Percentiles rank a stretch among this genome's conserved stretches.
phyloP scores from a whole-genome alignment of 164 flowering plant genomes.

The Aristolochia contorta region DNA sequence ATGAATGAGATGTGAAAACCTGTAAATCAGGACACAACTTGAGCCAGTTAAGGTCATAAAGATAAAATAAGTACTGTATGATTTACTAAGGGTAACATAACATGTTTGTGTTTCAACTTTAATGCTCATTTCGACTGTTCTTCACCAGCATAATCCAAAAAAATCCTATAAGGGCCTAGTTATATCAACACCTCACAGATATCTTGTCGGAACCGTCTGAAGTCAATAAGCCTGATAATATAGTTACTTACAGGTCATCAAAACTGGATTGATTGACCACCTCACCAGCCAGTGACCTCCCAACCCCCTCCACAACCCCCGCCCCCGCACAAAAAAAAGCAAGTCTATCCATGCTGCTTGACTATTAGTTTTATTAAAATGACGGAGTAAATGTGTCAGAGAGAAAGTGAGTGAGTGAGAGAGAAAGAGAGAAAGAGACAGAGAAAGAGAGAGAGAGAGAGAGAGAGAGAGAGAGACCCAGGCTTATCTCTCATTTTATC shows the following conservation, averaged over 20 bases:
- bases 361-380: too few relatives aligned
- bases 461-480: constrained; percentile 43
- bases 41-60: not conserved
- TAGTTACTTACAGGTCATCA: too few relatives aligned
- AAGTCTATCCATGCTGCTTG: not conserved
- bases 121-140: not conserved
- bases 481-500: constrained; percentile 58
- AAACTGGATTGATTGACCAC: too few relatives aligned
- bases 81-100: not conserved
- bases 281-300: too few relatives aligned
- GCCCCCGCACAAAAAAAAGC: too few relatives aligned
- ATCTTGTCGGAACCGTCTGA: too few relatives aligned
- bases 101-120: not conserved
- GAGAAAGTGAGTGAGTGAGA: constrained; percentile 6
- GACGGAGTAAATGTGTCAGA: not conserved
- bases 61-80: not conserved
- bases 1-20: constrained; percentile 60
- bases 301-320: too few relatives aligned
- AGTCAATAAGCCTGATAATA: too few relatives aligned
- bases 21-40: constrained; percentile 15
- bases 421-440: constrained; percentile 31
- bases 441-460: constrained; percentile 1
- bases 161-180: too few relatives aligned
- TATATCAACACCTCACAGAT: too few relatives aligned
- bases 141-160: too few relatives aligned